Evolutionary conservation across 1,284 basidiomycete genomes (phyloP), one percentile per base, ranked within the genome.

Genomic region (Tetrapyrgos nigripes): DNA sequence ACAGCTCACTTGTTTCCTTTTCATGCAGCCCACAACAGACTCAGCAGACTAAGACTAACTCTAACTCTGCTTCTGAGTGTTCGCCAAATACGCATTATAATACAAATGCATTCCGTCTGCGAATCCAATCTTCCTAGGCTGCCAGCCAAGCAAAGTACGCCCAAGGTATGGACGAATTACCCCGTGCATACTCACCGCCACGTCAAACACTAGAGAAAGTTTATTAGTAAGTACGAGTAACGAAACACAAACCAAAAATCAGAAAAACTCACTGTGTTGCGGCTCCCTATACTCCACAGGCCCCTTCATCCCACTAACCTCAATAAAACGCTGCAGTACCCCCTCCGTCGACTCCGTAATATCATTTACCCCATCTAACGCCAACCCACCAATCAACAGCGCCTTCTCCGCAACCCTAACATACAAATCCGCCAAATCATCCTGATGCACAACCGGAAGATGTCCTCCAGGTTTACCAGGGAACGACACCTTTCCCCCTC

Each of bases 341-440:
- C 80, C 81, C 35, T 79, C 77, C 44, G 75, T 68, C 26, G 78
- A 75, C 72, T 84, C 83, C 9, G 75, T 76, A 24, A 70, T 62
- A 33, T 76, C 73, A 64, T 84, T 85, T 35, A 76, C 66, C 1
- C 72, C 80, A 54, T 82, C 76, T 68, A 86, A 80, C 17, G 80
- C 76, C 54, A 73, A 64, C 4, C 83, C 83, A 1, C 71, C 68
- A 19, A 77, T 64, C 3, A 79, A 54, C 4, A 70, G 65, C 9
- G 70, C 76, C 65, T 75, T 70, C 69, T 85, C 83, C 6, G 76
- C 76, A 1, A 74, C 75, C 1, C 76, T 68, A n/a, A 83, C 50
- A 62, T 79, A 83, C 29, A 82, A 62, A 53, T 83, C 80, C 5
- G 81, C 83, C 24, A 83, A 68, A 67, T 85, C 84, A 63, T 85